phyloP scores from a whole-genome alignment of 139 green algal species.

The Haematococcus sp. region DNA sequence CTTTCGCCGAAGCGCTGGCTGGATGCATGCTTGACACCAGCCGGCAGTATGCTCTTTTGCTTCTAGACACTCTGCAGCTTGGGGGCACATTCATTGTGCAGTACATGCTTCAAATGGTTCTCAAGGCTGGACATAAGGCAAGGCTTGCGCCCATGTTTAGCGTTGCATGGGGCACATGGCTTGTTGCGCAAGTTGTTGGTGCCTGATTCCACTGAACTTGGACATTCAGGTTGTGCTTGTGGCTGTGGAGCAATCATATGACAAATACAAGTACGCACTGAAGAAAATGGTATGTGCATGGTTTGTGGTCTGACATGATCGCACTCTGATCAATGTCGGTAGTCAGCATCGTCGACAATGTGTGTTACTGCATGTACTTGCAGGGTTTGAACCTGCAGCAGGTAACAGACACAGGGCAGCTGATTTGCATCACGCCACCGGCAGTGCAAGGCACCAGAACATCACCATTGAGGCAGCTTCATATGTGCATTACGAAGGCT shows the following conservation, averaged over 20 bases:
- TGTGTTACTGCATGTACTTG: no score
- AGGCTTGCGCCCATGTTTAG: not conserved
- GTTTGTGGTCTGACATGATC: no score
- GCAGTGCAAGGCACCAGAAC: not conserved
- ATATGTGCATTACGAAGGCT: no score
- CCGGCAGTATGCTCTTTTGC: not conserved
- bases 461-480: not conserved
- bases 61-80: constrained; percentile 14
- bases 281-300: constrained; percentile 22
- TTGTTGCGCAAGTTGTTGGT: not conserved
- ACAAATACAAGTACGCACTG: constrained; percentile 5
- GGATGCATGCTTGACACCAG: not conserved
- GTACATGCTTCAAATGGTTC: constrained; percentile 1
- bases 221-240: constrained; percentile 20
- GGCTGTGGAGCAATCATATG: constrained; percentile 12
- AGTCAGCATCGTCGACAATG: not conserved
- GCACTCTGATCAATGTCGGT: no score
- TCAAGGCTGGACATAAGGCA: constrained; percentile 5
- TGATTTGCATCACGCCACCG: not conserved
- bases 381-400: constrained; percentile 19
- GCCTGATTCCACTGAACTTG: no score
- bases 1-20: not conserved
- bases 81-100: constrained; percentile 14
- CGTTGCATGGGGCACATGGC: no score
- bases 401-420: constrained; percentile 2